Evolutionary conservation across 176 grass and related monocot genomes (phyloP).

Genomic region (Triticum urartu): DNA sequence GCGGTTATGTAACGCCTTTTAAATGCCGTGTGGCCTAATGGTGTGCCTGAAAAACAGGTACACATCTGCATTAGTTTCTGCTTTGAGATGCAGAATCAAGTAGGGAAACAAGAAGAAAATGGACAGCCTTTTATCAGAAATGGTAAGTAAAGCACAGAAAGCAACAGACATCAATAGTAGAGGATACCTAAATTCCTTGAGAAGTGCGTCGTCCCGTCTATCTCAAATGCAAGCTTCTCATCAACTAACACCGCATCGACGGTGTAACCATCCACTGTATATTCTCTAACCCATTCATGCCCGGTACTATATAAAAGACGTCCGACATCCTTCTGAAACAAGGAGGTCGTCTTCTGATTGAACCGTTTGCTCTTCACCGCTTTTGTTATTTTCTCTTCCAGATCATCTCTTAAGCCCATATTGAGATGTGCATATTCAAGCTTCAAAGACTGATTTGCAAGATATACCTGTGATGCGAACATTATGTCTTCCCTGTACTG

Average conservation of each 20-base stretch:
- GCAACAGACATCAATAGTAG: neutral
- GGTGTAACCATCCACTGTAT: constrained; percentile 76
- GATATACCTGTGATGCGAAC: constrained; percentile 94
- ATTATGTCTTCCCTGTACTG: constrained; percentile 90
- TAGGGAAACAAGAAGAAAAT: neutral
- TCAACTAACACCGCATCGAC: constrained; percentile 76
- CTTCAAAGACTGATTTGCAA: constrained; percentile 88
- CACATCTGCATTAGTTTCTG: constrained; percentile 3
- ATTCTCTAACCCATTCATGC: constrained; percentile 82
- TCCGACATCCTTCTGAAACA: constrained; percentile 89
- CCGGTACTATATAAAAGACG: constrained; percentile 75
- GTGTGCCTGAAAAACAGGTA: constrained; percentile 57
- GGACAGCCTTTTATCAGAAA: neutral
- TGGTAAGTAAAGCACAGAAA: neutral
- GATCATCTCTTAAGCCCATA: constrained; percentile 57
- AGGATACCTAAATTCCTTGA: constrained; percentile 77
- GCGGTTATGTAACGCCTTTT: constrained; percentile 70
- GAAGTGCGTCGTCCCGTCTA: constrained; percentile 91
- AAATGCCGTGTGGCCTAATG: constrained; percentile 80
- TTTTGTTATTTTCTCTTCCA: constrained; percentile 77
- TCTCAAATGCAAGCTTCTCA: constrained; percentile 87
- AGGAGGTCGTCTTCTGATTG: constrained; percentile 81
- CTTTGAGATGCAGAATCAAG: neutral
- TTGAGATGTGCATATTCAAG: constrained; percentile 62
- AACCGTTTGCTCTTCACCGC: constrained; percentile 78